Percentiles rank a stretch among this genome's conserved stretches.
Evolutionary conservation across 805 yeast genomes (phyloP).

Genomic region (Candida broadrunensis): DNA sequence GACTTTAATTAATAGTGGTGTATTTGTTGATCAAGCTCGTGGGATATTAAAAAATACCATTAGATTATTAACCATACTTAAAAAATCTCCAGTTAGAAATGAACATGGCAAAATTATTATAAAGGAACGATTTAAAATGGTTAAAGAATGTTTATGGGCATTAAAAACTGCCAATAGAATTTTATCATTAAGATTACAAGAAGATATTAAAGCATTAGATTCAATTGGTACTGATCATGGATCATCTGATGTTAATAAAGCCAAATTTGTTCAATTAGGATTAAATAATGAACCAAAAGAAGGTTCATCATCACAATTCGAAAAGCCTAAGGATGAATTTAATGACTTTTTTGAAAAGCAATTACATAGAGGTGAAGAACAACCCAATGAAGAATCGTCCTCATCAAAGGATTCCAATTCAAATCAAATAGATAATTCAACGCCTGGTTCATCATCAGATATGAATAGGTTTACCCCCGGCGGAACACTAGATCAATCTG

Average conservation of each 20-base stretch:
- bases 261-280: slow-evolving; percentile 48
- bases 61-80: slow-evolving; percentile 17
- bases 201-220: slow-evolving; percentile 33
- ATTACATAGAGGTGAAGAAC: slow-evolving; percentile 12
- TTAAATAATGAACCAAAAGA: slow-evolving; percentile 1
- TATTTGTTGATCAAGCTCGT: slow-evolving; percentile 19
- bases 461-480: too few relatives aligned
- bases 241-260: slow-evolving; percentile 46
- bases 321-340: slow-evolving; percentile 14
- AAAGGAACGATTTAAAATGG: slow-evolving; percentile 46
- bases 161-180: slow-evolving; percentile 54
- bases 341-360: slow-evolving; percentile 16
- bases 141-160: slow-evolving; percentile 61
- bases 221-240: slow-evolving; percentile 54
- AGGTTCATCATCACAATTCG: not conserved
- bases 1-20: slow-evolving; percentile 43
- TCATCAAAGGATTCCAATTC: not conserved
- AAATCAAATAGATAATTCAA: not conserved
- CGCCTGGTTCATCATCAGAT: not conserved
- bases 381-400: slow-evolving; percentile 1
- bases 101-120: slow-evolving; percentile 27
- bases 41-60: slow-evolving; percentile 21
- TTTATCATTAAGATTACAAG: slow-evolving; percentile 42
- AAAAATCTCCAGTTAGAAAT: slow-evolving; percentile 28
- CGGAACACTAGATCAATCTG: not conserved